Conservation (phyloP, 2,329 filamentous ascomycete genomes). For the Cladophialophora exuberans region DNA sequence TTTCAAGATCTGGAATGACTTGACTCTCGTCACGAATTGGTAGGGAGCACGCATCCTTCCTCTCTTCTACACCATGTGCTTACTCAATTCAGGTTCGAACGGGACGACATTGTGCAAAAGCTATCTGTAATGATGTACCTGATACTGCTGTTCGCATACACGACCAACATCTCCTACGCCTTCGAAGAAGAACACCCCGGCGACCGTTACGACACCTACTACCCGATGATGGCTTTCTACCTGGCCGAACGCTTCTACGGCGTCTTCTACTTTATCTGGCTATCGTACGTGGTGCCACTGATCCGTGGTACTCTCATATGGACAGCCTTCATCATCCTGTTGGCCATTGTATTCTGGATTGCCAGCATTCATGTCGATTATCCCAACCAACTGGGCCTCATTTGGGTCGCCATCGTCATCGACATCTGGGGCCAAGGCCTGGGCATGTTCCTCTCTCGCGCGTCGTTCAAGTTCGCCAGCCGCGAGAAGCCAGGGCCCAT, state of each 20-base stretch:
- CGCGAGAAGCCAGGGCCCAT: background rate
- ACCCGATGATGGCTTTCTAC: constrained; percentile 12
- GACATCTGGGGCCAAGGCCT: constrained; percentile 11
- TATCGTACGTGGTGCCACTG: constrained; percentile 9
- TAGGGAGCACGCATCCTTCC: background rate
- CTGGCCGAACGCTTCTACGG: constrained; percentile 9
- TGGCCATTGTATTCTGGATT: constrained; percentile 6
- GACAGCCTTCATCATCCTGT: constrained; percentile 9
- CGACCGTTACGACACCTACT: constrained; percentile 1
- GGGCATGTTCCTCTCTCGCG: constrained; percentile 14
- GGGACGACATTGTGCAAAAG: constrained; percentile 12
- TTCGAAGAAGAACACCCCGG: constrained; percentile 6
- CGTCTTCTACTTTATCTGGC: constrained; percentile 7
- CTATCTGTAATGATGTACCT: constrained; percentile 11
- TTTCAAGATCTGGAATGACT: constrained; percentile 25
- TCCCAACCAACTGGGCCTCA: constrained; percentile 4
- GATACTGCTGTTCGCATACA: constrained; percentile 10
- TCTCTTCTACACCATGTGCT: background rate
- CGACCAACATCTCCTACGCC: constrained; percentile 12
- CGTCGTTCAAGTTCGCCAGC: background rate
- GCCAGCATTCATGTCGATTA: constrained; percentile 9
- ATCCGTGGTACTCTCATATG: constrained; percentile 9
- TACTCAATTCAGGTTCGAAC: constrained; percentile 4
- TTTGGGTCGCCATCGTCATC: constrained; percentile 12
- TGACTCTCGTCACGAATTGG: constrained; percentile 14